These are phyloP conservation scores for Trypanosoma melophagium DNA, from an alignment of 208 protist genomes.

Conservation along the genomic window DNA sequence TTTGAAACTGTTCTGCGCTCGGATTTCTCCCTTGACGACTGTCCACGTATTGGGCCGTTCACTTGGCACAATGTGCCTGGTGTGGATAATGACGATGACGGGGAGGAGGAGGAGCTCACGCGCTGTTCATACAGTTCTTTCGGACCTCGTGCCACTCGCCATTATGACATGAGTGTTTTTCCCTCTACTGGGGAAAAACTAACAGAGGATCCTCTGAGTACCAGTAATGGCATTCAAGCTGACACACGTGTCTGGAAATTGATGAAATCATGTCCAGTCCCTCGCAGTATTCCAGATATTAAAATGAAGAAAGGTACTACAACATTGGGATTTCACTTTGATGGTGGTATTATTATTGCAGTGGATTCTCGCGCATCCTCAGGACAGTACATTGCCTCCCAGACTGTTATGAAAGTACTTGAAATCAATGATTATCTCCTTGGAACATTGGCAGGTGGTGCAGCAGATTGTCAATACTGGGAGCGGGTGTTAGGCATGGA, in stretches of 20 bases:
- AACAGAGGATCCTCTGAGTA: slow-evolving; percentile 78
- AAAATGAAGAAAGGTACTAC: slow-evolving; percentile 97
- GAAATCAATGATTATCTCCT: slow-evolving; percentile 99
- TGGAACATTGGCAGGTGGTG: slow-evolving; percentile 99
- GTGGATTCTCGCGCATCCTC: slow-evolving; percentile 99
- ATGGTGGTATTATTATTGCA: slow-evolving; percentile 97
- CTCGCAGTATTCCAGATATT: slow-evolving; percentile 80
- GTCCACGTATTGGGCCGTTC: slow-evolving; percentile 78
- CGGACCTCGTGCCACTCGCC: slow-evolving; percentile 10
- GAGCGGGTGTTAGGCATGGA: slow-evolving; percentile 96
- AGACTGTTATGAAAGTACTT: slow-evolving; percentile 99
- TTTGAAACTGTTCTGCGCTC: slow-evolving; percentile 72
- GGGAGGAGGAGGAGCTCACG: slow-evolving; percentile 22
- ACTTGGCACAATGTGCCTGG: slow-evolving; percentile 68
- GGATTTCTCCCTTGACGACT: slow-evolving; percentile 77
- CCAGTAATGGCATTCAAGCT: slow-evolving; percentile 51
- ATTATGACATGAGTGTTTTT: slow-evolving; percentile 32
- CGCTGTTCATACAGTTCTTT: slow-evolving; percentile 34
- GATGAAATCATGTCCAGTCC: slow-evolving; percentile 74
- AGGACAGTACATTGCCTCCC: slow-evolving; percentile 98
- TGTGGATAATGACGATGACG: slow-evolving; percentile 31
- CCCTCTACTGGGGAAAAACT: slow-evolving; percentile 57
- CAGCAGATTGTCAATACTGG: slow-evolving; percentile 99
- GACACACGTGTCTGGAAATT: slow-evolving; percentile 77
- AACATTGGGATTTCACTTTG: slow-evolving; percentile 98